These are phyloP conservation scores for Paradendryphiella salina DNA, from an alignment of 2,329 filamentous ascomycete species.

Conservation along the genomic window DNA sequence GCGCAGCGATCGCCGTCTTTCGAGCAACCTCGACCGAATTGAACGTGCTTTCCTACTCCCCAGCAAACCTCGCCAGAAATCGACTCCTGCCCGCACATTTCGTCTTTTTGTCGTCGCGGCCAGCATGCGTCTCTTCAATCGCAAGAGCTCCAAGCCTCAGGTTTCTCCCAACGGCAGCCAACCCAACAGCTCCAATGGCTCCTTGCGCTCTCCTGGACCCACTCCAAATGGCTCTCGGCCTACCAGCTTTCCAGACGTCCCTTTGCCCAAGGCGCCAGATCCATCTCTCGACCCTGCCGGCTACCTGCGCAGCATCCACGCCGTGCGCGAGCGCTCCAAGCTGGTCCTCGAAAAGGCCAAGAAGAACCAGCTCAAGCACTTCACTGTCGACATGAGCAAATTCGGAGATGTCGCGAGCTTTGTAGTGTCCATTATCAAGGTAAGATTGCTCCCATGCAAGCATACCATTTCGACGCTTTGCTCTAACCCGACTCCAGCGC, in stretches of 20 bases:
- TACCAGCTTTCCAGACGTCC: conserved; percentile 68
- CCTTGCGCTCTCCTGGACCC: conserved; percentile 55
- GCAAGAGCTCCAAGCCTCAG: conserved; percentile 52
- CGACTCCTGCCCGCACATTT: conserved; percentile 10
- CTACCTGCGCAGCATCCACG: conserved; percentile 86
- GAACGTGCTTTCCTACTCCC: conserved; percentile 8
- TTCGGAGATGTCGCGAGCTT: conserved; percentile 83
- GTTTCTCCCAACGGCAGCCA: conserved; percentile 43
- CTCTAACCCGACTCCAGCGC: conserved; percentile 53
- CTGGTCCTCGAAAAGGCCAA: conserved; percentile 77
- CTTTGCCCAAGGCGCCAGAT: conserved; percentile 83
- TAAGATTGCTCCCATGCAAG: conserved; percentile 47
- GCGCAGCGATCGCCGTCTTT: conserved; percentile 28
- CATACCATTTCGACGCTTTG: background rate
- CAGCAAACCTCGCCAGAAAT: conserved; percentile 7
- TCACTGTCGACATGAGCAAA: conserved; percentile 84
- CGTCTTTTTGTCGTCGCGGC: conserved; percentile 18
- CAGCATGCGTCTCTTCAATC: conserved; percentile 58
- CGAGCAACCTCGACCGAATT: conserved; percentile 10
- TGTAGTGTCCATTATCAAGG: conserved; percentile 93
- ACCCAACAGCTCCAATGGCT: conserved; percentile 53
- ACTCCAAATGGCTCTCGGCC: conserved; percentile 47
- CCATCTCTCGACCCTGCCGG: conserved; percentile 84
- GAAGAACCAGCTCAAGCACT: conserved; percentile 77
- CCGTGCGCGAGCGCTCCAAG: conserved; percentile 78